phyloP scores from a whole-genome alignment of 140 eudicot species.

The Stevia rebaudiana region DNA sequence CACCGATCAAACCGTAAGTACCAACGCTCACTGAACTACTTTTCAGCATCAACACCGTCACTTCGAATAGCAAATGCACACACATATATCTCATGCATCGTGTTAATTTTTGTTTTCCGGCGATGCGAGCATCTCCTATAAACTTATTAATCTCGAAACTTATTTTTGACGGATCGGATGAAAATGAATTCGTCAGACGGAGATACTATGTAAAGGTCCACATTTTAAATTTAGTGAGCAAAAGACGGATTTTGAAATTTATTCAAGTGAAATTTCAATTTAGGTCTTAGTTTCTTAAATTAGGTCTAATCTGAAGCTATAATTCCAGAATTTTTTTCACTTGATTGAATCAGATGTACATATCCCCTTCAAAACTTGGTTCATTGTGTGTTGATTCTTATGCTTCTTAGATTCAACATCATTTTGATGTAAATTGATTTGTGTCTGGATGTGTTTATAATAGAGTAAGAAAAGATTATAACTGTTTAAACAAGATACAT shows the following conservation, averaged over 20 bases:
- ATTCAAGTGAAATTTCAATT: background rate
- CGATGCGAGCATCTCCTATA: background rate
- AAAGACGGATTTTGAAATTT: background rate
- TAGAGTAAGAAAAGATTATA: background rate
- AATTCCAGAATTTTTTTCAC: background rate
- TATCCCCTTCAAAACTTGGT: background rate
- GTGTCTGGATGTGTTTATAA: background rate
- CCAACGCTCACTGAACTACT: background rate
- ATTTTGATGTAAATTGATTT: background rate
- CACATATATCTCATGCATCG: background rate
- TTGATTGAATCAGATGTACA: background rate
- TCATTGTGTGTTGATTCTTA: background rate
- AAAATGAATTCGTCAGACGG: background rate
- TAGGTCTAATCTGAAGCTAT: background rate
- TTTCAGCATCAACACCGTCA: background rate
- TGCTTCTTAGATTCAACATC: background rate
- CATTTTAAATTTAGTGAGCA: background rate
- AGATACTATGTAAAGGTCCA: background rate
- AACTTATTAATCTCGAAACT: background rate
- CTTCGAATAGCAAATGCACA: background rate
- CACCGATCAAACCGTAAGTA: conserved; percentile 3
- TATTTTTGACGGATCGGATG: background rate
- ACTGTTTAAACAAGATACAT: background rate
- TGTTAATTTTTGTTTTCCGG: background rate
- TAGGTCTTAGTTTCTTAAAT: background rate